Evolutionary conservation across 495 filamentous ascomycete species (phyloP).

Genomic region (Podospora tetraspora): DNA sequence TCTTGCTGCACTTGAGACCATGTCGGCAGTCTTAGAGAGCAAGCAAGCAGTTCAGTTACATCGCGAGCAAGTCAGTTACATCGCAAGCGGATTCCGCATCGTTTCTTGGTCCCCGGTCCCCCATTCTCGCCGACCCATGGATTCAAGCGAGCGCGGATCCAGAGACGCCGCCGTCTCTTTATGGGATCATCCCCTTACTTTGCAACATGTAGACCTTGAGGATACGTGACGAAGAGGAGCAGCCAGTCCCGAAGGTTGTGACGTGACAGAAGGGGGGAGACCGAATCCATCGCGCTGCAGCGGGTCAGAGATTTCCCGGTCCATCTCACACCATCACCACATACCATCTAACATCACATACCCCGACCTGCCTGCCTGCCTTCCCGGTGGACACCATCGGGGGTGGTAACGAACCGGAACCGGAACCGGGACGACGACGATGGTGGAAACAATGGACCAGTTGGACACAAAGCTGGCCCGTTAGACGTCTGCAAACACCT

Average conservation of each 20-base stretch:
- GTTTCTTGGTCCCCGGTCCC: no score
- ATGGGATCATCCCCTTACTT: no score
- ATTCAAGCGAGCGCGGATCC: neutral
- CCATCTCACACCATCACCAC: neutral
- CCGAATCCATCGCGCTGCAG: neutral
- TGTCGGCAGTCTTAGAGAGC: neutral
- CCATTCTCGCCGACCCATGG: neutral
- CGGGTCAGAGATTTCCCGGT: neutral
- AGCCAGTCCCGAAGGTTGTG: no score
- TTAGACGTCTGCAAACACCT: neutral
- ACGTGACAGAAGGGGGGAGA: neutral
- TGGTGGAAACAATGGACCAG: neutral
- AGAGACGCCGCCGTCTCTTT: neutral
- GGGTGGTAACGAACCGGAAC: neutral
- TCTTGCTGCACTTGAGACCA: neutral
- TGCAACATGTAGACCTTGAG: no score
- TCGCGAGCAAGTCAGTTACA: neutral
- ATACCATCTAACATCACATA: neutral
- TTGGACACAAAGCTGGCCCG: neutral
- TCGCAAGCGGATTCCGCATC: neutral
- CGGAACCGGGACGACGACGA: neutral
- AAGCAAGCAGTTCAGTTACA: no score
- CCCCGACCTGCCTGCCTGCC: neutral
- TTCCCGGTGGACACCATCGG: neutral
- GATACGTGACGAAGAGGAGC: no score